Conservation (phyloP, 2,329 filamentous ascomycete species). For the Graphilbum ipis-grandicollis region DNA sequence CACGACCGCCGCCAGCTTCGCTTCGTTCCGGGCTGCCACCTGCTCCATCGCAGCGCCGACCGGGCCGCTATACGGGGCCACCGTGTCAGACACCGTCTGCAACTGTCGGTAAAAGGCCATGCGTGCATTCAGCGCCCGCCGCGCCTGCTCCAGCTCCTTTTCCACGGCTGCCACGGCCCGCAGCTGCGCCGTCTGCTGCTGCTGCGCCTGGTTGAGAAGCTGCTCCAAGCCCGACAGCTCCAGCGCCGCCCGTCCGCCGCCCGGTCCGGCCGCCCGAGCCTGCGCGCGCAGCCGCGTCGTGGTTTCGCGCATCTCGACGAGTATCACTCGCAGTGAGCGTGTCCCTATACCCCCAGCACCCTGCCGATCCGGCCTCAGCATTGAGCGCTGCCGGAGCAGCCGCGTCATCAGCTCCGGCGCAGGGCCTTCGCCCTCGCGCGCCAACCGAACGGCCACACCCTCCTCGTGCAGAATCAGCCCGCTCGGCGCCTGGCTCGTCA, state of each 20-base stretch:
- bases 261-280: constrained; percentile 14
- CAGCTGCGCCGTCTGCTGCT: constrained; percentile 29
- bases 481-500: constrained; percentile 59
- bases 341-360: constrained; percentile 17
- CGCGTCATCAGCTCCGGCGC: constrained; percentile 45
- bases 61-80: constrained; percentile 54
- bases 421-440: constrained; percentile 48
- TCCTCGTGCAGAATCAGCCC: constrained; percentile 58
- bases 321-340: constrained; percentile 51
- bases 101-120: constrained; percentile 83
- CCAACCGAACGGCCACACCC: constrained; percentile 39
- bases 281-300: constrained; percentile 39
- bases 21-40: constrained; percentile 25
- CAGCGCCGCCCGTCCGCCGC: constrained; percentile 11
- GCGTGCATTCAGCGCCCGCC: constrained; percentile 63
- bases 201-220: constrained; percentile 44
- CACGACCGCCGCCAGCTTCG: constrained; percentile 37
- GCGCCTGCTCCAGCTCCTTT: constrained; percentile 61
- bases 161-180: constrained; percentile 34
- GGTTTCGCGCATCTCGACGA: constrained; percentile 52
- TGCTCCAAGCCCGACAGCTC: constrained; percentile 49
- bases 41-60: constrained; percentile 33
- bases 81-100: constrained; percentile 78
- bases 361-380: constrained; percentile 32
- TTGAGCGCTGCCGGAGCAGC: constrained; percentile 28